phyloP scores from a whole-genome alignment of 768 basidiomycete species.

The Mycena venus region DNA sequence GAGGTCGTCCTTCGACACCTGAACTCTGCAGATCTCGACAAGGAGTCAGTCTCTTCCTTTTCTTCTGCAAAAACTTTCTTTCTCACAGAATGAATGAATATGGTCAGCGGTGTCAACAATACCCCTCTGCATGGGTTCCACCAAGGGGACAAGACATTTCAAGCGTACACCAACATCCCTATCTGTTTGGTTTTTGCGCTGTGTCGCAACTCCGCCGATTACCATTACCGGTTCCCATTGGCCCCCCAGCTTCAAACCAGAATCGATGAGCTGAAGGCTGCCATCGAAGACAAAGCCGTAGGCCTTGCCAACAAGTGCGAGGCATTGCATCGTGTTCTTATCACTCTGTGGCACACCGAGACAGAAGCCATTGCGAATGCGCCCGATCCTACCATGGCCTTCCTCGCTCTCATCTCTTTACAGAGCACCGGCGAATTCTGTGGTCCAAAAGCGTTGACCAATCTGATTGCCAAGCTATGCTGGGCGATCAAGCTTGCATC shows the following conservation, averaged over 20 bases:
- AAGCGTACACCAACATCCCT: constrained; percentile 27
- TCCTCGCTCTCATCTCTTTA: constrained; percentile 5
- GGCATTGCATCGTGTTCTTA: constrained; percentile 22
- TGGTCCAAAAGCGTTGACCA: constrained; percentile 2
- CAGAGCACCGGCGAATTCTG: constrained; percentile 7
- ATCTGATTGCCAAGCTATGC: constrained; percentile 6
- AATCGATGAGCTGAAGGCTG: not conserved
- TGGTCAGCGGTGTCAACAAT: constrained; percentile 37
- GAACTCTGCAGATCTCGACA: constrained; percentile 22
- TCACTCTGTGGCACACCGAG: not conserved
- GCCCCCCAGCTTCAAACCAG: not conserved
- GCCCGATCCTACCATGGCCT: constrained; percentile 35
- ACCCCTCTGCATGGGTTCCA: constrained; percentile 39
- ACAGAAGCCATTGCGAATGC: not conserved
- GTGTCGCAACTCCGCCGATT: not conserved
- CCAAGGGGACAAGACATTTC: constrained; percentile 2
- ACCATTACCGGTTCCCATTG: not conserved
- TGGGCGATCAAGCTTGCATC: constrained; percentile 21
- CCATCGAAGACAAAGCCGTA: not conserved
- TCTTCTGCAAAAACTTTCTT: not conserved
- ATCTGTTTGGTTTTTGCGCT: constrained; percentile 28
- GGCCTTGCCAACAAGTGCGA: not conserved
- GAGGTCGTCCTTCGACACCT: constrained; percentile 30
- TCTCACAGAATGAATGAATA: no score
- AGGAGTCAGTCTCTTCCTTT: constrained; percentile 28